A percentile compares a stretch with the other conserved stretches of the same genome.
phyloP scores from a whole-genome alignment of 306 rosid genomes.

The Elaeagnus macrophylla region DNA sequence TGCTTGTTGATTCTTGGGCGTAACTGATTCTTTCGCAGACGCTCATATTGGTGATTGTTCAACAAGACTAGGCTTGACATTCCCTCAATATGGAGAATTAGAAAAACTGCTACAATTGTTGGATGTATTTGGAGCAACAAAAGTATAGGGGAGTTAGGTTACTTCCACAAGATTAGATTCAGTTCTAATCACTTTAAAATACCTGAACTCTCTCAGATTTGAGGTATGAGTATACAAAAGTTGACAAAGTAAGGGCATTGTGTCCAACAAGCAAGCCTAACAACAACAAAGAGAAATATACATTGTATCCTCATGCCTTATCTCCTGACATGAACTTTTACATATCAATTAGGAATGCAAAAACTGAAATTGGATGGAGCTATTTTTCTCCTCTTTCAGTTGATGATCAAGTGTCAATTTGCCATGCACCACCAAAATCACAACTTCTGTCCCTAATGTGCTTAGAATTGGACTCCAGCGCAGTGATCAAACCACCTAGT shows the following conservation, averaged over 20 bases:
- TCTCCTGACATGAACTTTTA: slow-evolving; percentile 35
- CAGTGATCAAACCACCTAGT: too few species aligned
- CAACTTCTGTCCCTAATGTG: too few species aligned
- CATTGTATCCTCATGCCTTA: slow-evolving; percentile 7
- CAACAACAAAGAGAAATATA: slow-evolving; percentile 10
- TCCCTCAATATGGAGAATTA: background rate
- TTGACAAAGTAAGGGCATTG: slow-evolving; percentile 22
- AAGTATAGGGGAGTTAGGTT: background rate
- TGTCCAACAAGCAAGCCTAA: slow-evolving; percentile 23
- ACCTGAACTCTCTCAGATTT: background rate
- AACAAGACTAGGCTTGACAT: background rate
- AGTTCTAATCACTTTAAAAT: background rate
- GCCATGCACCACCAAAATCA: too few species aligned
- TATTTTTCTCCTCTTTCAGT: slow-evolving; percentile 29
- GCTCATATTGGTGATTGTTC: background rate
- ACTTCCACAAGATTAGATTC: background rate
- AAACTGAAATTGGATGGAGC: slow-evolving; percentile 17
- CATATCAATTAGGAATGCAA: slow-evolving; percentile 23
- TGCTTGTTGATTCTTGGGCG: background rate
- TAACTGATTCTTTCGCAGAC: background rate
- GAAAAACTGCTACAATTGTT: background rate
- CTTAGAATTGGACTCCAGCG: too few species aligned
- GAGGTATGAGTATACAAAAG: slow-evolving; percentile 41
- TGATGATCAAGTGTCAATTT: slow-evolving; percentile 9
- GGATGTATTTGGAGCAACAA: background rate